These are phyloP conservation scores for Apiotrichum gamsii DNA, from an alignment of 1,284 basidiomycete species.

Conservation along the genomic window DNA sequence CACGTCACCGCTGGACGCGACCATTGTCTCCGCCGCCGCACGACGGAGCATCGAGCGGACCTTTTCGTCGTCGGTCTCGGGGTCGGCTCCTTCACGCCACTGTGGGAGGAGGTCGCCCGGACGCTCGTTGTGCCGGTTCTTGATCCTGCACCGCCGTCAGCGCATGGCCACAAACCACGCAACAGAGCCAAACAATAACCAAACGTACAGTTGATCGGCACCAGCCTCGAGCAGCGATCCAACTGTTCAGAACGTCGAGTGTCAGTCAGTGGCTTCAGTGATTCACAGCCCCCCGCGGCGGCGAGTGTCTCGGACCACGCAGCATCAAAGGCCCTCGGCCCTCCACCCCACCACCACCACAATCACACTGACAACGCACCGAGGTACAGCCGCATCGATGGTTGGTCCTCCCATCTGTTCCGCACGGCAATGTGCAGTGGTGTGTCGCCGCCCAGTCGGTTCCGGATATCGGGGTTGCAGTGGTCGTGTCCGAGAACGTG, in stretches of 20 bases:
- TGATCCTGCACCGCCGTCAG: constrained; percentile 54
- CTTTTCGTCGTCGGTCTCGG: constrained; percentile 39
- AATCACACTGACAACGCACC: constrained; percentile 47
- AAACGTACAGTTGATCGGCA: constrained; percentile 60
- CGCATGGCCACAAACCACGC: no score
- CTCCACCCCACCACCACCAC: no score
- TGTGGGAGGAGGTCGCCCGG: constrained; percentile 57
- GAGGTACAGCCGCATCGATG: constrained; percentile 50
- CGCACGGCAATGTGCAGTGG: constrained; percentile 73
- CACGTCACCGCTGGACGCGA: constrained; percentile 40
- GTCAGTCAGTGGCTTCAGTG: no score
- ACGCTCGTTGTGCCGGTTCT: constrained; percentile 62
- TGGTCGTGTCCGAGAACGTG: constrained; percentile 65
- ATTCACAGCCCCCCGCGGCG: no score
- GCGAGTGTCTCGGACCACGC: no score
- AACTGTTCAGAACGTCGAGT: constrained; percentile 49
- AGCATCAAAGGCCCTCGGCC: no score
- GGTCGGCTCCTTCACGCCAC: constrained; percentile 22
- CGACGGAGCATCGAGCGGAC: constrained; percentile 35
- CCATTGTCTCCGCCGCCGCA: constrained; percentile 36
- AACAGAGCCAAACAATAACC: neutral
- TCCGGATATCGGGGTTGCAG: constrained; percentile 78
- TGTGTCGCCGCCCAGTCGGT: constrained; percentile 66
- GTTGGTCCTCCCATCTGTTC: constrained; percentile 57
- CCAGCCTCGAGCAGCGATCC: constrained; percentile 68